Percentiles rank a stretch among this genome's conserved stretches.
Conservation (phyloP, 441 rosid genomes). For the Capsella rubella region DNA sequence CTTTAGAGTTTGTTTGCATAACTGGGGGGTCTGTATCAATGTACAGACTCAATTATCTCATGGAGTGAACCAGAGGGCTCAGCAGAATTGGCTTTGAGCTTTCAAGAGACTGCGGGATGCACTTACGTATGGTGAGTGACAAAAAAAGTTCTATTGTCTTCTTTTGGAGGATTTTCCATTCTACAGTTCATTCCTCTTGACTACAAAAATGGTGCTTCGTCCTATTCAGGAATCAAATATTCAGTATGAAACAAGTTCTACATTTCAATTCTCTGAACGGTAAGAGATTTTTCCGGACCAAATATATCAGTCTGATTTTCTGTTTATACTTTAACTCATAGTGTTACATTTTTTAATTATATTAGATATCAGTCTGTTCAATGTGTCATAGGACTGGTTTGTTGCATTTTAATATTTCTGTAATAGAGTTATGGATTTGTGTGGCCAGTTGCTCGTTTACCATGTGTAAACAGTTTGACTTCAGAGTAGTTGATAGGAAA, state of each 20-base stretch:
- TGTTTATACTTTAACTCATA: slow-evolving; percentile 7
- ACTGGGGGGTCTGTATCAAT: slow-evolving; percentile 30
- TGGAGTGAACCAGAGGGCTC: slow-evolving; percentile 93
- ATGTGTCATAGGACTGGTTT: slow-evolving; percentile 11
- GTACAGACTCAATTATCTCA: slow-evolving; percentile 85
- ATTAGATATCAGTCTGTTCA: slow-evolving; percentile 12
- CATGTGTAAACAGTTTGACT: slow-evolving; percentile 6
- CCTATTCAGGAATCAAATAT: slow-evolving; percentile 80
- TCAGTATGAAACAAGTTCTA: slow-evolving; percentile 75
- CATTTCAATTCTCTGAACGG: slow-evolving; percentile 80
- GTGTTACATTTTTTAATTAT: slow-evolving; percentile 2
- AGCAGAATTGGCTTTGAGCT: slow-evolving; percentile 91
- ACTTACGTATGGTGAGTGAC: slow-evolving; percentile 76
- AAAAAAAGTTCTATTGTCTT: slow-evolving; percentile 19
- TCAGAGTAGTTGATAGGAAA: slow-evolving; percentile 16
- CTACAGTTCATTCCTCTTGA: slow-evolving; percentile 20
- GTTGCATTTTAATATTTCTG: not conserved
- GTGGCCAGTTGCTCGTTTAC: slow-evolving; percentile 13
- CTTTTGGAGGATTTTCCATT: slow-evolving; percentile 9
- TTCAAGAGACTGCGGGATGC: slow-evolving; percentile 92
- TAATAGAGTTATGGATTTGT: slow-evolving; percentile 19
- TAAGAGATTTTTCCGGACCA: slow-evolving; percentile 51
- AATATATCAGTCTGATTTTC: slow-evolving; percentile 13
- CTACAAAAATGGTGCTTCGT: slow-evolving; percentile 30
- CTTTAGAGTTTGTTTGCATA: slow-evolving; percentile 9